Conservation (phyloP, 2,329 filamentous ascomycete genomes). For the Ceratocystis albifundus region DNA sequence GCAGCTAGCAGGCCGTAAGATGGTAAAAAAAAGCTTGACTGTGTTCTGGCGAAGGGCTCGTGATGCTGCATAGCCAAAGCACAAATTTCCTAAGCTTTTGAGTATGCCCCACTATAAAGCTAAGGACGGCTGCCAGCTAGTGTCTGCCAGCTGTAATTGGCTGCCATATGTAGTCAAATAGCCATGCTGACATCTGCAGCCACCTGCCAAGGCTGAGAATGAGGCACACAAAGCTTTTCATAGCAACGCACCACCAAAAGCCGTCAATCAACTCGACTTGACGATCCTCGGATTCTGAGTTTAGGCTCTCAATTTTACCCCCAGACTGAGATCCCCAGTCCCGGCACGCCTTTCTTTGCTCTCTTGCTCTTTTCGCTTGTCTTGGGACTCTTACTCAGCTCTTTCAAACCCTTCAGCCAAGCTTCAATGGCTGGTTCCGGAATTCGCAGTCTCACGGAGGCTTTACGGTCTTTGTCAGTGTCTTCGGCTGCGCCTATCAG, state of each 20-base stretch:
- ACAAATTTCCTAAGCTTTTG: conserved; percentile 9
- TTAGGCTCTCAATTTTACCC: background rate
- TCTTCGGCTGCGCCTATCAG: background rate
- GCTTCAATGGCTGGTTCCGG: conserved; percentile 38
- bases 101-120: background rate
- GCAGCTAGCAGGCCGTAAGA: background rate
- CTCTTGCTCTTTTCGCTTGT: background rate
- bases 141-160: background rate
- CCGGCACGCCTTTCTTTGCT: background rate
- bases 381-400: background rate
- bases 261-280: background rate
- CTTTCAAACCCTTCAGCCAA: background rate
- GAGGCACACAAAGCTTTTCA: conserved; percentile 15
- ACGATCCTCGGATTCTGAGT: background rate
- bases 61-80: background rate
- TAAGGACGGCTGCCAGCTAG: background rate
- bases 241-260: background rate
- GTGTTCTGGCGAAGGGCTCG: conserved; percentile 1
- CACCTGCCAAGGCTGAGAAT: background rate
- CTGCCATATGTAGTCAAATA: background rate
- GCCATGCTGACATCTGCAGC: accelerated
- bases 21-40: background rate
- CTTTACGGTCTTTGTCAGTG: conserved; percentile 37
- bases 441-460: conserved; percentile 41
- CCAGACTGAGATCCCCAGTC: too few species aligned